Evolutionary conservation across 2,329 filamentous ascomycete species (phyloP).

Genomic region (Coccinonectria pachysandricola): DNA sequence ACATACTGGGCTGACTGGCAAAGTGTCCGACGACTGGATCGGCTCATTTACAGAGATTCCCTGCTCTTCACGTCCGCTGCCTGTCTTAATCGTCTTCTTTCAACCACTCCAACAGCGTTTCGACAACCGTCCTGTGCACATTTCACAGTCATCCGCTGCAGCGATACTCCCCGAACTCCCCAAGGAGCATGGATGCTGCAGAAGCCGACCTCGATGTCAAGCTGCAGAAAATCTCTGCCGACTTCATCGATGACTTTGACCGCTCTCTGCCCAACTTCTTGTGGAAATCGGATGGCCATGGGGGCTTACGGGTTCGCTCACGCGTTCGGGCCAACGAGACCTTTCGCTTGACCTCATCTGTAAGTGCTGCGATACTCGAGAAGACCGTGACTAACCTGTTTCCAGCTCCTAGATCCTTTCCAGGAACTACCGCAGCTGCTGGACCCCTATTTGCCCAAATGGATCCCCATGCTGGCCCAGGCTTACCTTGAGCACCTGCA

Average conservation of each 20-base stretch:
- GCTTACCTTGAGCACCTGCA: conserved; percentile 62
- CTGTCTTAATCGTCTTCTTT: no score
- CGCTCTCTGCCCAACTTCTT: conserved; percentile 41
- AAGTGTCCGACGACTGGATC: no score
- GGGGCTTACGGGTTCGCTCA: conserved; percentile 31
- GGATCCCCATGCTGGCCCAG: conserved; percentile 64
- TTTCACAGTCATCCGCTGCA: no score
- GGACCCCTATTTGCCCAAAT: conserved; percentile 67
- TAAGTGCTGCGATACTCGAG: no score
- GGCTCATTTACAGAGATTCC: no score
- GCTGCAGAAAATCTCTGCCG: conserved; percentile 49
- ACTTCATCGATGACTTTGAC: conserved; percentile 50
- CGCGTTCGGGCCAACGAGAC: conserved; percentile 41
- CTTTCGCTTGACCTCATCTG: conserved; percentile 35
- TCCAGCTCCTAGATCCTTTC: conserved; percentile 65
- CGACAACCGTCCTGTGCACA: no score
- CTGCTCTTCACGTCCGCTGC: no score
- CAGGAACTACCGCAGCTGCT: conserved; percentile 92
- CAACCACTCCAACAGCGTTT: no score
- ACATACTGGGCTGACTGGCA: no score
- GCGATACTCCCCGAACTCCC: no score
- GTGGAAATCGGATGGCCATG: conserved; percentile 38
- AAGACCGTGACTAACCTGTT: neutral
- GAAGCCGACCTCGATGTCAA: conserved; percentile 52
- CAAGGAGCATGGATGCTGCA: conserved; percentile 53